Evolutionary conservation across 2,329 filamentous ascomycete species (phyloP).

Genomic region (Botryotinia narcissicola): DNA sequence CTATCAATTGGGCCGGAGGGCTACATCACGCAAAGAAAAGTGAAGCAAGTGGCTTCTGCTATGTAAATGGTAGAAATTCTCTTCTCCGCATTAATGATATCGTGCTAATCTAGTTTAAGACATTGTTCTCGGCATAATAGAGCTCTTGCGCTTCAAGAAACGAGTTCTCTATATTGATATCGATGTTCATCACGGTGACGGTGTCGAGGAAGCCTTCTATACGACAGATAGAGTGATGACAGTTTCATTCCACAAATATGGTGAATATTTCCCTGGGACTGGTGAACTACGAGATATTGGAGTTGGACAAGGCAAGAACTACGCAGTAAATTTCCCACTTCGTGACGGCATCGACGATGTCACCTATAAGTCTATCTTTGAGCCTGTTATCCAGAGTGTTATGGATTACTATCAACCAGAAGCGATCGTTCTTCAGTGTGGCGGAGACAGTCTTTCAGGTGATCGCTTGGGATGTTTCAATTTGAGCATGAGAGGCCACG

Average conservation of each 20-base stretch:
- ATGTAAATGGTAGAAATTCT: slow-evolving; percentile 77
- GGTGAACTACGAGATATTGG: slow-evolving; percentile 84
- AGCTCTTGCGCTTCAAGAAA: slow-evolving; percentile 85
- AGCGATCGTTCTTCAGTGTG: slow-evolving; percentile 93
- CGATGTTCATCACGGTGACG: slow-evolving; percentile 90
- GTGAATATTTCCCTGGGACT: slow-evolving; percentile 92
- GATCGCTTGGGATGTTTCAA: slow-evolving; percentile 97
- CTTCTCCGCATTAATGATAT: slow-evolving; percentile 7
- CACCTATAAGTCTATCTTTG: slow-evolving; percentile 88
- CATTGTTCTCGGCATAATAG: slow-evolving; percentile 92
- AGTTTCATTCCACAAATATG: slow-evolving; percentile 93
- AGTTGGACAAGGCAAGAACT: slow-evolving; percentile 83
- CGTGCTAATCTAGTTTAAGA: slow-evolving; percentile 58
- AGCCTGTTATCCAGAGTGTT: slow-evolving; percentile 81
- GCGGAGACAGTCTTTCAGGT: slow-evolving; percentile 89
- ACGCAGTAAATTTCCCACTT: slow-evolving; percentile 86
- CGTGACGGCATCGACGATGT: slow-evolving; percentile 88
- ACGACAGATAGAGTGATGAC: slow-evolving; percentile 92
- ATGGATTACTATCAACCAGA: slow-evolving; percentile 86
- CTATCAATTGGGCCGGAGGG: slow-evolving; percentile 97
- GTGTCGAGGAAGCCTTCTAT: slow-evolving; percentile 91
- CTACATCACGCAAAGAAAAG: slow-evolving; percentile 97
- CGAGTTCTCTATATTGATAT: slow-evolving; percentile 98
- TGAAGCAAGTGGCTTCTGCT: slow-evolving; percentile 96
- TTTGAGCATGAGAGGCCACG: slow-evolving; percentile 92